Conservation (phyloP, 306 rosid genomes). For the Fragaria vesca region DNA sequence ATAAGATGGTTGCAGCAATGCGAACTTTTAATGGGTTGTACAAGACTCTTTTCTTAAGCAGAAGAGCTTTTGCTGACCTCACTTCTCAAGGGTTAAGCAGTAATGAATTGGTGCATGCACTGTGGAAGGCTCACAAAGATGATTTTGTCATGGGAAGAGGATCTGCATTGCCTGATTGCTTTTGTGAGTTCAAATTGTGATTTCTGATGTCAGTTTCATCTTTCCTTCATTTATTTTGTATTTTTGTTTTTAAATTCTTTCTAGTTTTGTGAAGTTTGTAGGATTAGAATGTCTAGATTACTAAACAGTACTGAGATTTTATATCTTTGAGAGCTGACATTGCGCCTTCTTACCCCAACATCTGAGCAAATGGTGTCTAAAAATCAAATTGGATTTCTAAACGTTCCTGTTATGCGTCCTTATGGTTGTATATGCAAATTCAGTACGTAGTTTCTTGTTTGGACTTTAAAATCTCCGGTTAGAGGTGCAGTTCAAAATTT, state of each 20-base stretch:
- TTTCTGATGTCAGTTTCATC: not conserved
- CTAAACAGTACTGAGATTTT: no score
- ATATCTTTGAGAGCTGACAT: no score
- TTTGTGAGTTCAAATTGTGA: slow-evolving; percentile 82
- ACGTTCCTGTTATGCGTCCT: no score
- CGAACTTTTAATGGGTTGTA: slow-evolving; percentile 67
- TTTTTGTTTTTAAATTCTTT: not conserved
- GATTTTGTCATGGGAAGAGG: slow-evolving; percentile 81
- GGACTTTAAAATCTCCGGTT: no score
- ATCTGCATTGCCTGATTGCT: slow-evolving; percentile 75
- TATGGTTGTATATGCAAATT: no score
- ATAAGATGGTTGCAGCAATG: slow-evolving; percentile 98
- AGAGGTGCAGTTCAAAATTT: no score
- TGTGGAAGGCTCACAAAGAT: slow-evolving; percentile 68
- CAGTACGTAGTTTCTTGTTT: no score
- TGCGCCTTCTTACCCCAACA: no score
- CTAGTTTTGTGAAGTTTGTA: not conserved
- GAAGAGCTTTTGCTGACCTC: slow-evolving; percentile 76
- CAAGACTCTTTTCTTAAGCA: slow-evolving; percentile 67
- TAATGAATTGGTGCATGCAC: slow-evolving; percentile 53
- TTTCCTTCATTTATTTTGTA: not conserved
- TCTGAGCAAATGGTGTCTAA: no score
- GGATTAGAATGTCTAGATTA: no score
- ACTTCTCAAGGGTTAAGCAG: slow-evolving; percentile 56
- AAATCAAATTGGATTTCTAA: no score